phyloP scores from a whole-genome alignment of 1,139 yeast species.

The Diutina rugosa region DNA sequence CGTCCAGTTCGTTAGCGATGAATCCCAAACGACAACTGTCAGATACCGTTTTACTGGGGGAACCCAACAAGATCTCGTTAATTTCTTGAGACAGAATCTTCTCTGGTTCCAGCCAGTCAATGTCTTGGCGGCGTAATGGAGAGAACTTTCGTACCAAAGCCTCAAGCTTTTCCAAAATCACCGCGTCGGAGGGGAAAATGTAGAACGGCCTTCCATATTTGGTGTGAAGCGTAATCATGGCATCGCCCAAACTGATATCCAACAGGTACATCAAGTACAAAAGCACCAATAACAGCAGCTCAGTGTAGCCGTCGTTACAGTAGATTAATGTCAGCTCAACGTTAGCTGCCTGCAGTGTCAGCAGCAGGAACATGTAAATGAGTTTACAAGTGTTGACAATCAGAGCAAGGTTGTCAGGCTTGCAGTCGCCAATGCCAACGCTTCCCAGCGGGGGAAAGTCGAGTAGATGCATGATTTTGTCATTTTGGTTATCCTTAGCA shows the following conservation, averaged over 20 bases:
- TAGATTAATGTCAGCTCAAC: conserved; percentile 34
- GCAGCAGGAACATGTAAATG: conserved; percentile 28
- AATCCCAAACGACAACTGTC: conserved; percentile 12
- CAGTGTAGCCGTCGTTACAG: conserved; percentile 90
- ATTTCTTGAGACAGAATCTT: conserved; percentile 18
- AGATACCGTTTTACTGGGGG: conserved; percentile 3
- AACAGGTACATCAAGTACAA: conserved; percentile 61
- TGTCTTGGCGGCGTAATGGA: conserved; percentile 17
- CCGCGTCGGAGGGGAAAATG: conserved; percentile 65
- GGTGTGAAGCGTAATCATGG: conserved; percentile 46
- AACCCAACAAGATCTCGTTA: conserved; percentile 20
- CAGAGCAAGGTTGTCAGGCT: conserved; percentile 39
- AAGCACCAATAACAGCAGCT: conserved; percentile 62
- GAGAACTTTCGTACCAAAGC: conserved; percentile 42
- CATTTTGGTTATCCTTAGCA: conserved; percentile 6
- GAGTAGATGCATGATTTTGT: conserved; percentile 23
- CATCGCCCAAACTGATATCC: conserved; percentile 38
- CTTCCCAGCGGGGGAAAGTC: conserved; percentile 82
- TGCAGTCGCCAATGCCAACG: conserved; percentile 58
- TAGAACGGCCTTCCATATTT: conserved; percentile 69
- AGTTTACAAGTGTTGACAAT: conserved; percentile 55
- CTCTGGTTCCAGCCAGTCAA: conserved; percentile 17
- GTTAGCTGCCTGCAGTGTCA: conserved; percentile 4
- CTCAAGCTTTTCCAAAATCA: conserved; percentile 51
- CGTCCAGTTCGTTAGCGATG: conserved; percentile 13